Evolutionary conservation across 2,329 filamentous ascomycete species (phyloP).

Genomic region (Ambrosiella xylebori): DNA sequence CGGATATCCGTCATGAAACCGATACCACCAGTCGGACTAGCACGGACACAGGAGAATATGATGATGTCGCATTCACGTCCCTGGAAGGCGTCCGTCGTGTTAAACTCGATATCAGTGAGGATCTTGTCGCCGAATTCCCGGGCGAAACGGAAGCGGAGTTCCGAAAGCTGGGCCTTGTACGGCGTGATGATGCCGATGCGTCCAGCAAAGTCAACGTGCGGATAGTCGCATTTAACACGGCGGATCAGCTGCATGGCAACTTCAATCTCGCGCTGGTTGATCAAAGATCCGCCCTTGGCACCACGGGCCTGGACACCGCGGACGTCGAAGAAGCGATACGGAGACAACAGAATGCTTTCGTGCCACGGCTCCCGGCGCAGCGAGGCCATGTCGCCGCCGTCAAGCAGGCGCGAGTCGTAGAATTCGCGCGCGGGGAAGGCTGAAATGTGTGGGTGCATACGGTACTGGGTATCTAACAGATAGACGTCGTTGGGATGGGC

Average conservation of each 20-base stretch:
- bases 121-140: slow-evolving; percentile 58
- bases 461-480: slow-evolving; percentile 92
- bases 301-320: slow-evolving; percentile 70
- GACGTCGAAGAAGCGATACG: slow-evolving; percentile 95
- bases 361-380: slow-evolving; percentile 77
- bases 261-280: slow-evolving; percentile 75
- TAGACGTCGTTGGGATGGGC: slow-evolving; percentile 81
- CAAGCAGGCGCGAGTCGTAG: slow-evolving; percentile 73
- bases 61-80: slow-evolving; percentile 94
- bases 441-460: slow-evolving; percentile 97
- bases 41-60: slow-evolving; percentile 96
- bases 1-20: slow-evolving; percentile 97
- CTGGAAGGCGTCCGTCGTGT: slow-evolving; percentile 96
- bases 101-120: slow-evolving; percentile 75
- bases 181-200: slow-evolving; percentile 97
- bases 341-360: slow-evolving; percentile 58
- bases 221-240: slow-evolving; percentile 57
- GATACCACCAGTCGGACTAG: slow-evolving; percentile 80
- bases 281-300: slow-evolving; percentile 58
- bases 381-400: slow-evolving; percentile 66
- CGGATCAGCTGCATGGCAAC: slow-evolving; percentile 75
- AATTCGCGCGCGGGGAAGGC: slow-evolving; percentile 78
- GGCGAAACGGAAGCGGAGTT: slow-evolving; percentile 60
- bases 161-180: slow-evolving; percentile 81
- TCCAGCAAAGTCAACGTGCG: slow-evolving; percentile 49